Base-by-base conservation (phyloP, 169 alveolate genomes). In the Plasmodium coatneyi region DNA sequence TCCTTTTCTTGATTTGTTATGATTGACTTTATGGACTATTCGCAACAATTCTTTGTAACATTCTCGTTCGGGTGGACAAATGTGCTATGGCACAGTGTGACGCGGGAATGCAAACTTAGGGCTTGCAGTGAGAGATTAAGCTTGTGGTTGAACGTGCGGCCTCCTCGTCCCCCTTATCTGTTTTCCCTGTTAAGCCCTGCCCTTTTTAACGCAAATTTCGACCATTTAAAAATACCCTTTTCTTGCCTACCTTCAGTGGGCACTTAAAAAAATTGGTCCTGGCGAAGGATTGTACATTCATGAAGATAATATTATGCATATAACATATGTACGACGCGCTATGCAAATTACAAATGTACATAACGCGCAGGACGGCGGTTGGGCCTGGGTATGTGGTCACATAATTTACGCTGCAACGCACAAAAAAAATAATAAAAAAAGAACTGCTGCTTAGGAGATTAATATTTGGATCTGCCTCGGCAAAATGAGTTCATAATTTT, bases 391-490 rank as follows among this genome's bases (percentile, higher is more conserved):
- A 66, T 66, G 76, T 66, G n/a, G 41, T 66, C 36, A 66, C 5
- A 66, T 22, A 66, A 66, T 66, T 66, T 66, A 5, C 16, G 76
- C 36, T 66, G n/a, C 76, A 22, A 66, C n/a, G 14, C 16, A n/a
- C 76, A 66, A 22, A 66, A 66, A 66, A 66, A 66, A 49, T 46
- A 60, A 19, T n/a, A 66, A 49, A 49, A 49, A 49, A 49, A 49
- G 22, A 66, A 66, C 1, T 66, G n/a, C 76, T 66, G n/a, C 76
- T 66, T 66, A 9, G 41, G 36, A 25, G 76, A 25, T 66, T 66
- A 66, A 66, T 66, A 66, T 66, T 66, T 66, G 76, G 76, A 66
- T 28, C 76, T 66, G 41, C 76, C 76, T 66, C 76, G 76, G 76
- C 30, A 66, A 22, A 66, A 66, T 66, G 36, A 25, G 76, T 28